Base-by-base conservation (phyloP, 106 monocot genomes). In the Dendrobium huoshanense region DNA sequence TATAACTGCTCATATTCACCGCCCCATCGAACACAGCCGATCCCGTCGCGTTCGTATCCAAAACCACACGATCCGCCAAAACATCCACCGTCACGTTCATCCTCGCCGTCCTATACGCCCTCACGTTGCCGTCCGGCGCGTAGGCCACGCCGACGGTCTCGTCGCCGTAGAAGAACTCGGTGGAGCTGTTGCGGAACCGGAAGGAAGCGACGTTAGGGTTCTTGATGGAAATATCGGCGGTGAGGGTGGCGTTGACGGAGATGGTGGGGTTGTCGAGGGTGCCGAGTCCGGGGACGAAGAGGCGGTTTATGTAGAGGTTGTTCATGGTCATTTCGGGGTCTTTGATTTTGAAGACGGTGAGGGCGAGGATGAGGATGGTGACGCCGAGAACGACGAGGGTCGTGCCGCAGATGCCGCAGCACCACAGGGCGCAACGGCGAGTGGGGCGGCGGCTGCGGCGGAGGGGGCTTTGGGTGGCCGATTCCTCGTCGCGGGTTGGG, bases 161-260 rank as follows among this genome's bases (percentile, higher is more conserved):
- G 13, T 77, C 81, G 16, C 43, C 6, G 82, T 87, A 83, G 81
- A 61, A 88, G 81, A 91, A 87, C 56, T 79, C 78, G 15, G 91
- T 88, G 6, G 82, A 83, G 87, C 87, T 88, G 70, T 85, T 83
- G 13, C 37, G 81, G 80, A 83, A 91, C 51, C 72, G 24, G 77
- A 91, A 87, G n/a, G 87, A 85, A 10, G 87, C 91, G 1, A 77
- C 74, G 87, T 91, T 91, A 0, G 91, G 91, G 77, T 91, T 91
- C 77, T 87, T 82, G 58, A 91, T 68, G 15, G 91, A 89, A 44
- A 89, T 76, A 73, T 89, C 87, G 64, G 84, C 82, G 13, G 77
- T 80, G 37, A 86, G 47, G 55, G 87, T 87, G 2, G 82, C 84
- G 80, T 89, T 87, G 54, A 89, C 17, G 44, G 87, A 64, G 5